Percentiles rank a stretch among this genome's conserved stretches.
Evolutionary conservation across 2,329 filamentous ascomycete species (phyloP).

Genomic region (Colletotrichum sp.): DNA sequence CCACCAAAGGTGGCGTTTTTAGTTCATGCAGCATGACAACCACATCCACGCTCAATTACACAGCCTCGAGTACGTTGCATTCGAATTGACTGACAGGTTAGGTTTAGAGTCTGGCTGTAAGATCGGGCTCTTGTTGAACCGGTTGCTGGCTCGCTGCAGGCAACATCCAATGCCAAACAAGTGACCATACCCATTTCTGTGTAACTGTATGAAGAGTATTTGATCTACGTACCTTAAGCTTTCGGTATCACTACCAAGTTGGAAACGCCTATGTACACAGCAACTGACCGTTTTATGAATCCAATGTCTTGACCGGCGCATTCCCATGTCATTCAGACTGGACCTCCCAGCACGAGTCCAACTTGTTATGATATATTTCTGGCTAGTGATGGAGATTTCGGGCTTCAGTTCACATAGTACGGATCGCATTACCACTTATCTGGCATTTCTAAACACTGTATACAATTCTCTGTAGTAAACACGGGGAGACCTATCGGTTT

Average conservation of each 20-base stretch:
- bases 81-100: neutral
- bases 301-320: neutral
- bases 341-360: neutral
- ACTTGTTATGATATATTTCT: neutral
- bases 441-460: neutral
- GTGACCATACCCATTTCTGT: neutral
- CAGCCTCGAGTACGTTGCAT: neutral
- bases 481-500: neutral
- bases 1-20: neutral
- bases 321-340: neutral
- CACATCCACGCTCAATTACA: neutral
- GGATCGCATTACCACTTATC: no score
- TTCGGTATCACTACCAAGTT: neutral
- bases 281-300: no score
- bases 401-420: neutral
- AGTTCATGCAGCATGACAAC: neutral
- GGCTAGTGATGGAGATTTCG: neutral
- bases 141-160: neutral
- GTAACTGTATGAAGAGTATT: neutral
- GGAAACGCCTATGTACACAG: no score
- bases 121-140: neutral
- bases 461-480: neutral
- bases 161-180: neutral
- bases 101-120: slow-evolving; percentile 17
- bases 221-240: neutral